Evolutionary conservation across 1,284 basidiomycete species (phyloP), one percentile per base, ranked within the genome.

Genomic region (Cutaneotrichosporon arboriforme): DNA sequence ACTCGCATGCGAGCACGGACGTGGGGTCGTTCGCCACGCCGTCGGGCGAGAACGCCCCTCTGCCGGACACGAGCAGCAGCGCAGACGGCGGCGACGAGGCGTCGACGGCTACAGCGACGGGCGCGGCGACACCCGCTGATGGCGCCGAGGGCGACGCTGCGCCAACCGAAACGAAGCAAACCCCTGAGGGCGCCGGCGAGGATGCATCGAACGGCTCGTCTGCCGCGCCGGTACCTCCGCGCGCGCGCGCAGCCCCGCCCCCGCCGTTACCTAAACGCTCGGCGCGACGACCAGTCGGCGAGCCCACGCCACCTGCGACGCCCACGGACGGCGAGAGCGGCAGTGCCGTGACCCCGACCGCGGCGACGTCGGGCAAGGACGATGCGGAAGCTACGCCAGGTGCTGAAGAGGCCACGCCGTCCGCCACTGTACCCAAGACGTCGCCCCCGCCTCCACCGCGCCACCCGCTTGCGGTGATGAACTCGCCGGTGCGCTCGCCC

Each of bases 241-340:
- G 47, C 9, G 23, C 47, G n/a, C 47, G 51, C 8, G 33, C 42
- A 4, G 36, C 57, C 5, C 55, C 53, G 2, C 68, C 68, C 13
- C 68, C 68, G 1, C 68, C 68, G 15, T 54, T 70, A 4, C 68
- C 68, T 3, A 54, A 57, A 14, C 57, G 67, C 31, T 61, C 64
- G 7, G 60, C 66, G 3, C 65, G 63, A 4, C 52, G 66, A 15
- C 31, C 17, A 8, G 13, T 47, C 8, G 35, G 33, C 35, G 20
- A 13, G 17, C 46, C 49, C n/a, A 50, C 49, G 13, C 49, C 49
- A 5, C 49, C 41, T 12, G 26, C 43, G 10, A 50, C 49, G 33
- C 48, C 35, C 40, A 15, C 18, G 41, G 34, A 48, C 46, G 17
- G 34, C 15, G 15, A 42, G 20, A 3, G 37, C 4, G 14, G 34